Percentiles rank a stretch among this genome's conserved stretches.
Evolutionary conservation across 257 asterid species (phyloP).

Genomic region (Solanum pennellii): DNA sequence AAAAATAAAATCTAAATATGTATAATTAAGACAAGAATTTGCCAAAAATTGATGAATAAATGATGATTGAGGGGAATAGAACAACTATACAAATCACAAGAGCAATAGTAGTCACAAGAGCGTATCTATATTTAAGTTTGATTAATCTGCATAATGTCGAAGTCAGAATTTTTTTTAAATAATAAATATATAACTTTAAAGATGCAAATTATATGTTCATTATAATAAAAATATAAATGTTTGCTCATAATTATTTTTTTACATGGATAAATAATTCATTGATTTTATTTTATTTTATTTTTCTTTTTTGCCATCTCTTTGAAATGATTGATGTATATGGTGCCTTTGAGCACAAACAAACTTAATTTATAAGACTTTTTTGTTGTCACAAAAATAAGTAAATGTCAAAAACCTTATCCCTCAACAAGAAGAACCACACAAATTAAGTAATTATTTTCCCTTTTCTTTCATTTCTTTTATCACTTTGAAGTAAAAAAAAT

Average conservation of each 20-base stretch:
- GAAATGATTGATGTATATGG: neutral
- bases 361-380: neutral
- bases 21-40: neutral
- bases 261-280: neutral
- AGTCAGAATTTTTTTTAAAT: rapidly evolving
- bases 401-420: neutral
- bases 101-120: neutral
- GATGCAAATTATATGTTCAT: neutral
- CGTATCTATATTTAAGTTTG: no score
- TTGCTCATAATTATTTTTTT: neutral
- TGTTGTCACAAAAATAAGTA: neutral
- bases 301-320: neutral
- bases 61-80: neutral
- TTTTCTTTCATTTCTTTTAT: neutral
- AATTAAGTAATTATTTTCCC: neutral
- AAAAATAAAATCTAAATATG: neutral
- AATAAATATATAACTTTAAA: neutral
- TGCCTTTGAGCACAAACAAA: neutral
- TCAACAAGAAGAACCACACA: neutral
- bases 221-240: neutral
- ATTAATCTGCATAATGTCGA: neutral
- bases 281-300: neutral
- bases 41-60: neutral
- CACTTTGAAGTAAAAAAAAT: neutral
- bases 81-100: neutral